A percentile compares a stretch with the other conserved stretches of the same genome.
Evolutionary conservation across 208 protist species (phyloP).

Genomic region (Acanthamoeba castellanii): DNA sequence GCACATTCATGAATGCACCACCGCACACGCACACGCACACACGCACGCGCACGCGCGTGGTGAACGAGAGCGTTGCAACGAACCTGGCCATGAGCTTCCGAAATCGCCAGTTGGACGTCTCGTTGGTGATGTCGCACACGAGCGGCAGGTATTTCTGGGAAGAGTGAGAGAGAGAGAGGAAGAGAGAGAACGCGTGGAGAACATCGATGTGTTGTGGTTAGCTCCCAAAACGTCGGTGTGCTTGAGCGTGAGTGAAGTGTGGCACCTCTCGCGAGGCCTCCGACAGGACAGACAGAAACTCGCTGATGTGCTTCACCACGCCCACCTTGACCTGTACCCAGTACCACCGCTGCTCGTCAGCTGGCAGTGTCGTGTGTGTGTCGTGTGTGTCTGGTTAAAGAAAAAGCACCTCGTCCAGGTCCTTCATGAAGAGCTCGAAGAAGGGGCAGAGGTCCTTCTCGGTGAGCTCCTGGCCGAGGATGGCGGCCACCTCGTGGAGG

Average conservation of each 20-base stretch:
- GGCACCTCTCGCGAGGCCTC: constrained; percentile 23
- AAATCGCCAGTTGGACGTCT: constrained; percentile 67
- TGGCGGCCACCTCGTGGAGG: constrained; percentile 95
- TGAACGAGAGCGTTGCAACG: not conserved
- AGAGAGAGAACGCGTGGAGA: not conserved
- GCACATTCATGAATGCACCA: too few species aligned
- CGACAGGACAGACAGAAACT: constrained; percentile 36
- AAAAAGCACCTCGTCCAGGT: constrained; percentile 97
- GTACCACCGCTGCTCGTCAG: not conserved
- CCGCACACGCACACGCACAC: not conserved
- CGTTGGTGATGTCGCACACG: constrained; percentile 67
- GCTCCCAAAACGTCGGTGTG: too few species aligned
- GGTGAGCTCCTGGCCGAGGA: constrained; percentile 93
- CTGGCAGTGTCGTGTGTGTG: not conserved
- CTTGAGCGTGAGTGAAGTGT: too few species aligned
- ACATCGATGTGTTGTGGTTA: too few species aligned
- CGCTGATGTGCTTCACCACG: constrained; percentile 50
- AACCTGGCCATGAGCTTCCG: constrained; percentile 58
- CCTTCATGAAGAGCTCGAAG: constrained; percentile 95
- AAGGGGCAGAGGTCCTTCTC: constrained; percentile 92
- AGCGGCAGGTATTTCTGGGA: constrained; percentile 43
- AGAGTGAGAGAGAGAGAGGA: not conserved
- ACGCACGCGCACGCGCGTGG: not conserved
- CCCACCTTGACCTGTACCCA: constrained; percentile 47
- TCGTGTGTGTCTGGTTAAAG: too few species aligned